Base-by-base conservation (phyloP, 2,329 filamentous ascomycete species). In the Colletotrichum sp. region DNA sequence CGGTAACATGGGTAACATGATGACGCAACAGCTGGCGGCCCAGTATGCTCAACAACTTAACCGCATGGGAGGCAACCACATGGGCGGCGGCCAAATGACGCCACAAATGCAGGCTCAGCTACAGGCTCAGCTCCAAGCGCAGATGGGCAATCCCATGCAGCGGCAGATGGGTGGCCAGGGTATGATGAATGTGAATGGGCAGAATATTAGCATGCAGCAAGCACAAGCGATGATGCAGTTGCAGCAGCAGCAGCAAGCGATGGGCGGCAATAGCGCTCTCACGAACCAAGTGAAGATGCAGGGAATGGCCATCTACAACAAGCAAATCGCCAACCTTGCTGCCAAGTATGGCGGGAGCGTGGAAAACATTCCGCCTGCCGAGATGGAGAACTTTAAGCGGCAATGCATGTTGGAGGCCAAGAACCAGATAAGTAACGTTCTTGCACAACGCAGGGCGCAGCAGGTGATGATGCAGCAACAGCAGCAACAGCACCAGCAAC, bases 351-450 rank as follows among this genome's bases (percentile, higher is more conserved):
- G 87, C 13, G 85, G 86, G 1, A 71, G 78, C 3, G 71, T 80
- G 6, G 85, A 87, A 27, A 85, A 86, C 34, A 87, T 91, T 5
- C 89, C 90, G 0, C 82, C 79, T 0, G 89, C 91, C 0, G 68
- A 84, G 2, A 72, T 88, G 32, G 85, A 88, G 0, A 85, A 84
- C 36, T 86, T 90, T 32, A 90, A 88, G 80, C 79, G 82, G 22
- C 78, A 79, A 2, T 90, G 89, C 32, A 58, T 83, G 5, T 48
- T 75, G 1, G 85, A 84, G 74, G 88, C 89, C 2, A 83, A 83
- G 56, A 79, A 78, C 15, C 65, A 83, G n/a, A 75, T 87, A 2
- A 79, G 85, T 55, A 80, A 83, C 10, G 69, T 81, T 13, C 77
- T 84, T 65, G 77, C 79, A 7, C 83, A 85, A 58, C 79, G 82